Conservation (phyloP, 495 filamentous ascomycete genomes). For the Thozetella sp. region DNA sequence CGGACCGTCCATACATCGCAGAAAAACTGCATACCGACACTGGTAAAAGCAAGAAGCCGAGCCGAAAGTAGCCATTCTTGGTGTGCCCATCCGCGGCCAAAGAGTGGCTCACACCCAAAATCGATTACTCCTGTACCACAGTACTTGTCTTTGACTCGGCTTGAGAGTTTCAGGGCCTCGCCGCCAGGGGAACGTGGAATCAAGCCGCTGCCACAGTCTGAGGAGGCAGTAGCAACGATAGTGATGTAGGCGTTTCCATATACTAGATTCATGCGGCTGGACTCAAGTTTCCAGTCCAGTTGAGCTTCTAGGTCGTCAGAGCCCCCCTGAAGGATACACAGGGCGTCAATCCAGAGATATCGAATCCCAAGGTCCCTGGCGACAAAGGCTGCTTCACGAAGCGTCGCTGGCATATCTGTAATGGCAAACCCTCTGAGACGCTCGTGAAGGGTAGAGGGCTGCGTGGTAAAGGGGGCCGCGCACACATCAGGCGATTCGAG, state of each 20-base stretch:
- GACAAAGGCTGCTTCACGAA: neutral
- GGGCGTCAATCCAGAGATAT: neutral
- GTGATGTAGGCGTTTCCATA: neutral
- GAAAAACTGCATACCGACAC: neutral
- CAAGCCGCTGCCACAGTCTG: neutral
- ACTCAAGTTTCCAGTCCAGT: neutral
- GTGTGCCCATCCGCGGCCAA: neutral
- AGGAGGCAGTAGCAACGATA: neutral
- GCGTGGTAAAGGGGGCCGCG: neutral
- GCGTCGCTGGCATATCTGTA: neutral
- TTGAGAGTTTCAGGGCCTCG: neutral
- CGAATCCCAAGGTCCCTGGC: neutral
- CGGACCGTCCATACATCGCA: neutral
- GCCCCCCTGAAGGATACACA: neutral
- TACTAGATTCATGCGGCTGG: neutral
- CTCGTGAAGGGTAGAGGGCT: neutral
- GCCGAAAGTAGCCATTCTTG: neutral
- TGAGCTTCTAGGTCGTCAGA: neutral
- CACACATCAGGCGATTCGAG: too few relatives aligned
- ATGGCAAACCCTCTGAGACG: neutral
- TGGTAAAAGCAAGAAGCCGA: neutral
- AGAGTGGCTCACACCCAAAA: neutral
- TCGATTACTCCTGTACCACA: neutral
- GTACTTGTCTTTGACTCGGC: neutral
- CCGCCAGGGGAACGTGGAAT: neutral